These are phyloP conservation scores for Fraxinus quadrangulata DNA, from an alignment of 257 asterid species.

Conservation along the genomic window DNA sequence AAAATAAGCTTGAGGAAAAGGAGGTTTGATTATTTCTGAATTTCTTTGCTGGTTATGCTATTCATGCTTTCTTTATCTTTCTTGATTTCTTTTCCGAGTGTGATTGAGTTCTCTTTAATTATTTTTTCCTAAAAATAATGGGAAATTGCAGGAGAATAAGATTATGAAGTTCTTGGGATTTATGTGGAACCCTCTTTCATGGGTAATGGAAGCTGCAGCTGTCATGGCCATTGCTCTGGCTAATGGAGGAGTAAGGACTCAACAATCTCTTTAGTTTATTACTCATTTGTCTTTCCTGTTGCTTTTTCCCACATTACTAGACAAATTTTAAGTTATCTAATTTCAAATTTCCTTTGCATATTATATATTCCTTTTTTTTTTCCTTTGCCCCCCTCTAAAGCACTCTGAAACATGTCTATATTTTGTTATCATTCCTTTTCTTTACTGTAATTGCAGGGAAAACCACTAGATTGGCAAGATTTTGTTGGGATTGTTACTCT, in stretches of 20 bases:
- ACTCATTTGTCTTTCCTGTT: neutral
- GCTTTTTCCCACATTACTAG: neutral
- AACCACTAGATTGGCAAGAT: too few relatives aligned
- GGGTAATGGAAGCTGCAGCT: conserved; percentile 31
- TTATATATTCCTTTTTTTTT: too few relatives aligned
- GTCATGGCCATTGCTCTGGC: conserved; percentile 30
- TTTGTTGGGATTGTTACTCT: too few relatives aligned
- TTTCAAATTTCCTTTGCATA: neutral
- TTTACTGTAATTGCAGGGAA: conserved; percentile 12
- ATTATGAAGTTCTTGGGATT: conserved; percentile 23
- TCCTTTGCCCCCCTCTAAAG: too few relatives aligned
- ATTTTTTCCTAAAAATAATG: neutral
- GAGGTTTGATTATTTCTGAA: neutral
- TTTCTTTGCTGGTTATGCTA: too few relatives aligned
- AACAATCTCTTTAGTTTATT: too few relatives aligned
- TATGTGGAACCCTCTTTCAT: conserved; percentile 29
- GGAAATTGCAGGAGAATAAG: conserved; percentile 24
- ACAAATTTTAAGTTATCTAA: neutral
- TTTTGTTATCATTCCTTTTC: too few relatives aligned
- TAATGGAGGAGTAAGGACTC: conserved; percentile 20
- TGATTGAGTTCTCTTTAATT: neutral
- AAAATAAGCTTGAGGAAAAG: conserved; percentile 26
- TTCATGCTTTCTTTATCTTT: too few relatives aligned
- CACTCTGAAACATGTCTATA: too few relatives aligned
- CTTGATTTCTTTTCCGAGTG: neutral